These are phyloP conservation scores for Trichosporon sp. DNA, from an alignment of 1,284 basidiomycete species.

Conservation along the genomic window DNA sequence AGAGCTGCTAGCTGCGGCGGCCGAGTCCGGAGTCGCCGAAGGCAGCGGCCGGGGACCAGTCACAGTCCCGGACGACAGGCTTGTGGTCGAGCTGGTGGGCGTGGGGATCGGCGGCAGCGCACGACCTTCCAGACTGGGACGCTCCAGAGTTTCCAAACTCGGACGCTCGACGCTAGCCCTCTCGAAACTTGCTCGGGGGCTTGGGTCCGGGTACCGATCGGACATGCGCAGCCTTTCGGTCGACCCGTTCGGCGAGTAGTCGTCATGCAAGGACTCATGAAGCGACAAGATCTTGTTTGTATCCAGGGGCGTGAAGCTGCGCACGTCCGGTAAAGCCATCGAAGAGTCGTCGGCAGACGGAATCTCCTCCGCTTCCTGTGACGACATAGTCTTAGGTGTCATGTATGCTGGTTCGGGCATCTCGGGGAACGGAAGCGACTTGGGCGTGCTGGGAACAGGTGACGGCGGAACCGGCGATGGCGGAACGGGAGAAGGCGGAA, in stretches of 20 bases:
- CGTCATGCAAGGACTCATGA: not conserved
- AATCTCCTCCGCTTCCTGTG: not conserved
- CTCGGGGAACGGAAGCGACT: not conserved
- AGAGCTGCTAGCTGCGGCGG: not conserved
- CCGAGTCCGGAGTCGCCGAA: not conserved
- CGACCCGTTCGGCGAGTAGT: not conserved
- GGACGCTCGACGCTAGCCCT: not conserved
- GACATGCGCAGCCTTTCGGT: not conserved
- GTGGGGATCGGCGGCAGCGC: not conserved
- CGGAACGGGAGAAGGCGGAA: not conserved
- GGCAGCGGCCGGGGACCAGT: not conserved
- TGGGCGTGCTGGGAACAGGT: not conserved
- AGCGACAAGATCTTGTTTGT: not conserved
- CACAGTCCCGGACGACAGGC: not conserved
- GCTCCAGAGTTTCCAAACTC: not conserved
- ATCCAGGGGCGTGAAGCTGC: not conserved
- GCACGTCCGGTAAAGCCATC: not conserved
- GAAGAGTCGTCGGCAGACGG: not conserved
- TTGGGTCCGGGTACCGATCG: not conserved
- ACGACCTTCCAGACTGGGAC: not conserved
- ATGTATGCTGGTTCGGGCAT: not conserved
- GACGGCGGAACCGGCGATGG: not conserved
- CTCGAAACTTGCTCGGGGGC: not conserved
- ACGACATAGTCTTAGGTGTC: not conserved
- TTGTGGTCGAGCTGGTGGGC: not conserved